A percentile compares a stretch with the other conserved stretches of the same genome.
Conservation (phyloP, 139 green algal genomes). For the Chlamydomonas sp. region DNA sequence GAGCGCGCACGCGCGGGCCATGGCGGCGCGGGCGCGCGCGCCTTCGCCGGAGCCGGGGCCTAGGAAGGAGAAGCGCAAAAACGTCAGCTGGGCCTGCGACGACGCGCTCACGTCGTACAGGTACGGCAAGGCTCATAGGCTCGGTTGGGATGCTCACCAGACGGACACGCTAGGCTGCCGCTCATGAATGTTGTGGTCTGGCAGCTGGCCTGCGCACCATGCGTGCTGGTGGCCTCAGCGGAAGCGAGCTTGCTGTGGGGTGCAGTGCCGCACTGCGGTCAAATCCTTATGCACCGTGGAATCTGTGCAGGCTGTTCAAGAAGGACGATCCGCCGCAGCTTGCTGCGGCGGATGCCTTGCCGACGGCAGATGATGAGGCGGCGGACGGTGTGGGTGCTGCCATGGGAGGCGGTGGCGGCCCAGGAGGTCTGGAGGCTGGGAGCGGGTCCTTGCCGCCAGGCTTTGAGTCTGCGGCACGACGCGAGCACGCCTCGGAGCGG, state of each 20-base stretch:
- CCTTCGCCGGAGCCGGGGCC: slow-evolving; percentile 40
- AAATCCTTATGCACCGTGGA: background rate
- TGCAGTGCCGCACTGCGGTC: no score
- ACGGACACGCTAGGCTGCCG: background rate
- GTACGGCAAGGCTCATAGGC: background rate
- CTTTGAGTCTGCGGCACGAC: slow-evolving; percentile 45
- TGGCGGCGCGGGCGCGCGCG: slow-evolving; percentile 27
- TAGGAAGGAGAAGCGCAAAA: slow-evolving; percentile 42
- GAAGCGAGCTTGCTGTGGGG: no score
- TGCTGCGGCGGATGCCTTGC: background rate
- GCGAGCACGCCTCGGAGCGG: slow-evolving; percentile 47
- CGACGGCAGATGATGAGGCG: slow-evolving; percentile 12
- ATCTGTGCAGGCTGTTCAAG: slow-evolving; percentile 19
- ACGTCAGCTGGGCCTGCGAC: slow-evolving; percentile 34
- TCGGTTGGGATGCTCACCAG: no score
- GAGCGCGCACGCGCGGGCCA: slow-evolving; percentile 28
- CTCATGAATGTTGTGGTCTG: background rate
- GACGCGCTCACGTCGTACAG: slow-evolving; percentile 28
- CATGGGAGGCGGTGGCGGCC: background rate
- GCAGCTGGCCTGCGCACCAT: no score
- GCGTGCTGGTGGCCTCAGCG: no score
- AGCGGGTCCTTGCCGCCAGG: slow-evolving; percentile 13
- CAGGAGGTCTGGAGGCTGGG: background rate
- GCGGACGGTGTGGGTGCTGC: background rate
- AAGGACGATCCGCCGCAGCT: slow-evolving; percentile 33